Percentiles rank a stretch among this genome's conserved stretches.
phyloP scores from a whole-genome alignment of 495 filamentous ascomycete species.

The Penicillium ochrochloron region DNA sequence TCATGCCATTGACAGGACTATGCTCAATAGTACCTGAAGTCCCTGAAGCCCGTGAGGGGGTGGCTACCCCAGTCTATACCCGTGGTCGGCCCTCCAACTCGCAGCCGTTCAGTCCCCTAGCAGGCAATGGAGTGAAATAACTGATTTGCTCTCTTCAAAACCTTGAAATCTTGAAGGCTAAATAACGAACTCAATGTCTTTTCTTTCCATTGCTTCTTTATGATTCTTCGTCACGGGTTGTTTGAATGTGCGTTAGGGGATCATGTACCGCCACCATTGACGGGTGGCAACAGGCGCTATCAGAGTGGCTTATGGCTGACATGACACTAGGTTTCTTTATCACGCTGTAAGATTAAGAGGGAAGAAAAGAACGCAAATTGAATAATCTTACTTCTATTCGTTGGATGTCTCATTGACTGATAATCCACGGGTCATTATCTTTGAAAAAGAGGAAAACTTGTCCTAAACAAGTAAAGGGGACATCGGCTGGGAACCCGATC shows the following conservation, averaged over 20 bases:
- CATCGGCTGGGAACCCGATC: not conserved
- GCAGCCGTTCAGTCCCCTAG: not conserved
- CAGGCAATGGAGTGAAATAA: not conserved
- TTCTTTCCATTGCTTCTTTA: not conserved
- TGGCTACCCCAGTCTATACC: not conserved
- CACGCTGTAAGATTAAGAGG: not conserved
- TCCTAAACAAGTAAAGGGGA: not conserved
- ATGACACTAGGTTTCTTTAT: not conserved
- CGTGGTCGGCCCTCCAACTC: not conserved
- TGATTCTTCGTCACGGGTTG: not conserved
- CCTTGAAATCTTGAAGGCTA: not conserved
- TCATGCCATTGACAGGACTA: not conserved
- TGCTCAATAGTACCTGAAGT: not conserved
- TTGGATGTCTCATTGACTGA: not conserved
- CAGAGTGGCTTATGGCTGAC: not conserved
- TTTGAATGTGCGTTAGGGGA: not conserved
- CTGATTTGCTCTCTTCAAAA: not conserved
- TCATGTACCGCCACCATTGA: not conserved
- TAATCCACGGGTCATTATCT: not conserved
- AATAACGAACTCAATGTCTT: not conserved
- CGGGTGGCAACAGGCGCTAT: not conserved
- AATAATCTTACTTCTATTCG: not conserved
- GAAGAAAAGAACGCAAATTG: not conserved
- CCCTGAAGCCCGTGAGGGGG: not conserved
- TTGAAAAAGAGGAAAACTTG: not conserved